A percentile compares a stretch with the other conserved stretches of the same genome.
Conservation (phyloP, 1,284 basidiomycete genomes). For the Porodaedalea pini region DNA sequence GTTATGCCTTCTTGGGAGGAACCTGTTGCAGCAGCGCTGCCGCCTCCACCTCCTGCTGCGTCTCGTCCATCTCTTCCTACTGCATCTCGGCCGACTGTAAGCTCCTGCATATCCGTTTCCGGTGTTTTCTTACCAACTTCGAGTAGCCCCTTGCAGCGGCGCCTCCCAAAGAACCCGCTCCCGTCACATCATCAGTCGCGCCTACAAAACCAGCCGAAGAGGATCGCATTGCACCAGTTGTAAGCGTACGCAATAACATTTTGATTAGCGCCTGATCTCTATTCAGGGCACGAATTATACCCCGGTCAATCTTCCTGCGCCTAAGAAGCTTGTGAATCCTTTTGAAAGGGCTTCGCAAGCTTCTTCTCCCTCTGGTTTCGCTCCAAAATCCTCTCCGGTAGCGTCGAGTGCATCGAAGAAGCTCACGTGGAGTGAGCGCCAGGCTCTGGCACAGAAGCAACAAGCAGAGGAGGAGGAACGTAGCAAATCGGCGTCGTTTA, state of each 20-base stretch:
- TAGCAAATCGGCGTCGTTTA: slow-evolving; percentile 53
- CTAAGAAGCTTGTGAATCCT: slow-evolving; percentile 83
- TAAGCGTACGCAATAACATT: slow-evolving; percentile 26
- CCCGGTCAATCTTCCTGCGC: slow-evolving; percentile 79
- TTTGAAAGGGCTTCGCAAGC: slow-evolving; percentile 63
- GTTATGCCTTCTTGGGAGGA: slow-evolving; percentile 40
- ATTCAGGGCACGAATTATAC: slow-evolving; percentile 75
- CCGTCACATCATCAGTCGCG: slow-evolving; percentile 42
- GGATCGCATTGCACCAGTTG: slow-evolving; percentile 76
- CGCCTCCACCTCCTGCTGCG: slow-evolving; percentile 47
- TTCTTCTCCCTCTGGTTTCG: slow-evolving; percentile 30
- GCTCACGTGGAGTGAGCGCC: slow-evolving; percentile 87
- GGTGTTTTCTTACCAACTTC: slow-evolving; percentile 23
- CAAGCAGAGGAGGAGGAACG: slow-evolving; percentile 74
- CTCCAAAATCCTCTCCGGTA: slow-evolving; percentile 25
- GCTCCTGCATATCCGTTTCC: slow-evolving; percentile 21
- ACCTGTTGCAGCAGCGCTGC: slow-evolving; percentile 34
- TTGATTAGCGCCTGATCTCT: neutral
- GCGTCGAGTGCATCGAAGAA: slow-evolving; percentile 53
- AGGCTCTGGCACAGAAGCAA: slow-evolving; percentile 83
- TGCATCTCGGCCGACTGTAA: slow-evolving; percentile 33
- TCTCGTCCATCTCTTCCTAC: slow-evolving; percentile 46
- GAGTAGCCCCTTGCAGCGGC: slow-evolving; percentile 23
- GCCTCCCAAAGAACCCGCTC: slow-evolving; percentile 37
- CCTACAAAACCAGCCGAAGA: slow-evolving; percentile 70